Percentiles rank a stretch among this genome's conserved stretches.
phyloP scores from a whole-genome alignment of 805 yeast genomes.

The Metschnikowia borealis region DNA sequence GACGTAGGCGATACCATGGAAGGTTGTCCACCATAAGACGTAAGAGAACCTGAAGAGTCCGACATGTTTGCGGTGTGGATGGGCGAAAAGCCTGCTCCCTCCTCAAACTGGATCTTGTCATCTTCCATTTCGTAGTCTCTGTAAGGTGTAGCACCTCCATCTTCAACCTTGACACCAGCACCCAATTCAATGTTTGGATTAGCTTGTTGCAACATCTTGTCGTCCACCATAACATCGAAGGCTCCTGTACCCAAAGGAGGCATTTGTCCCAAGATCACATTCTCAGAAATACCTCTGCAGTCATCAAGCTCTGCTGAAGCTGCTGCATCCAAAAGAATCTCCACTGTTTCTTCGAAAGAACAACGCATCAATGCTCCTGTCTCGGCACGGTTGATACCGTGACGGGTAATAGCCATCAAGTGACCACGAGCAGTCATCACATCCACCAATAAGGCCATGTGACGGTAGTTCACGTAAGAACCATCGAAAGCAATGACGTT shows the following conservation, averaged over 20 bases:
- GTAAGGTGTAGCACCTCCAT: constrained; percentile 91
- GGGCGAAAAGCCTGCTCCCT: constrained; percentile 89
- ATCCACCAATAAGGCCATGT: constrained; percentile 95
- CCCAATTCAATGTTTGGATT: constrained; percentile 42
- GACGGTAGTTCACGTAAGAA: constrained; percentile 98
- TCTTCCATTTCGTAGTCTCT: constrained; percentile 61
- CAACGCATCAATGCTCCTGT: constrained; percentile 99
- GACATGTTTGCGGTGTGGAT: constrained; percentile 81
- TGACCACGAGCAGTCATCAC: constrained; percentile 99
- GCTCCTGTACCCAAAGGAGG: constrained; percentile 99
- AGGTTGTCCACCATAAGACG: constrained; percentile 77
- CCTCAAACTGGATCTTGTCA: constrained; percentile 58
- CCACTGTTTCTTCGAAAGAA: constrained; percentile 98
- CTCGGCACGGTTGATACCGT: constrained; percentile 97
- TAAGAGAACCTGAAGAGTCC: constrained; percentile 75
- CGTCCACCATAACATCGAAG: constrained; percentile 93
- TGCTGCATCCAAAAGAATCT: constrained; percentile 95
- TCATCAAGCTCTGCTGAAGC: constrained; percentile 97
- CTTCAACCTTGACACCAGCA: constrained; percentile 31
- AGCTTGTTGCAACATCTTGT: constrained; percentile 67
- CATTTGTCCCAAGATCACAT: constrained; percentile 95
- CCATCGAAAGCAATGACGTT: constrained; percentile 99
- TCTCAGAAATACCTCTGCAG: constrained; percentile 97
- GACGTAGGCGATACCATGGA: constrained; percentile 50
- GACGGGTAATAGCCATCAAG: constrained; percentile 98